Percentiles rank a stretch among this genome's conserved stretches.
phyloP scores from a whole-genome alignment of 192 early-diverging fungal genomes.

The Backusella morwellensis region DNA sequence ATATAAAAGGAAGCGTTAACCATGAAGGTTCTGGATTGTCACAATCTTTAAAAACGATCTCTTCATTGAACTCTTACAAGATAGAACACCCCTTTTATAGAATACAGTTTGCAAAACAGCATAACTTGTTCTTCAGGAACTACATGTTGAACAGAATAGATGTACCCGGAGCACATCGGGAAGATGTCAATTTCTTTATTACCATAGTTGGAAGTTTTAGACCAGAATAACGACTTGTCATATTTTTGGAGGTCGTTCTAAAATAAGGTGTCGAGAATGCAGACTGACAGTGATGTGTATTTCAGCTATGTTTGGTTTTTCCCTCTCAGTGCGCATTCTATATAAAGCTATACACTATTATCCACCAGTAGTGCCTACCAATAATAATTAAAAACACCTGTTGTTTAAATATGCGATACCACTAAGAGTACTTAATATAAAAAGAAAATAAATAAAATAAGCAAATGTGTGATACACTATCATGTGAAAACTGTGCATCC shows the following conservation, averaged over 20 bases:
- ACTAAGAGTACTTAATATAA: background rate
- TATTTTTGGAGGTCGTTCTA: background rate
- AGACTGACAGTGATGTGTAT: background rate
- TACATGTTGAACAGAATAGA: background rate
- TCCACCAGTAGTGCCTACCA: no score
- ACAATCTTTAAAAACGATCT: no score
- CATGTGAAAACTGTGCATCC: slow-evolving; percentile 3
- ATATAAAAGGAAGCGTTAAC: no score
- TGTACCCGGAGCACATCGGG: background rate
- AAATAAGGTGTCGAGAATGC: background rate
- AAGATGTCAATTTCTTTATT: background rate
- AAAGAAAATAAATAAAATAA: background rate
- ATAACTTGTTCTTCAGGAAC: no score
- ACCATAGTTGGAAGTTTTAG: background rate
- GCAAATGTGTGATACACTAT: background rate
- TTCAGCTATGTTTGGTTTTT: background rate
- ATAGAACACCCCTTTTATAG: no score
- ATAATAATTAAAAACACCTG: no score
- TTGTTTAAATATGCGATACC: background rate
- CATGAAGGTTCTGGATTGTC: no score
- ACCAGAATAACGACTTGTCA: background rate
- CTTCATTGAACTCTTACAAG: no score
- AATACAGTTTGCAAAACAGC: no score
- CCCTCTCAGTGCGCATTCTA: no score
- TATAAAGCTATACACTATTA: no score